Base-by-base conservation (phyloP, 345 rosid genomes). In the Kandelia obovata region DNA sequence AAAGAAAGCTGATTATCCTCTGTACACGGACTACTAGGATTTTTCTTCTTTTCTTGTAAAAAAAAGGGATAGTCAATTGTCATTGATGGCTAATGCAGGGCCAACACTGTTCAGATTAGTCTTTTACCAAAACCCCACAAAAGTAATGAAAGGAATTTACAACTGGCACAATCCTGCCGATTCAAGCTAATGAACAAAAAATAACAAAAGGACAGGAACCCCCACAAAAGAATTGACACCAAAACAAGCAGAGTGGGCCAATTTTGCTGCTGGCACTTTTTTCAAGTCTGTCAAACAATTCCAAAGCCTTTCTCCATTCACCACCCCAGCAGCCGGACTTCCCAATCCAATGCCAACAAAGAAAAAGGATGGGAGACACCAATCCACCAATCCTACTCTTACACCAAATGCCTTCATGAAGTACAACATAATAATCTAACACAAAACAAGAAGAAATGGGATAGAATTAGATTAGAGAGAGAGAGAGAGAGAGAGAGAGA, bases 131-230 rank as follows among this genome's bases (percentile, higher is more conserved):
- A 39, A 39, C 47, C 47, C 47, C 21, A 10, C 47, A 10, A 39
- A 39, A 10, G 47, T 9, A 47, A 47, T 5, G 19, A 26, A 26
- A 51, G 6, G 51, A 8, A 28, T 49, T 19, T 4, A n/a, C 58
- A 51, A n/a, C 68, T 30, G 68, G 58, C 68, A 65, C 21, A 7
- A 51, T 28, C 58, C 68, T 28, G 34, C 39, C 58, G 10, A 30
- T 51, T 65, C 58, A 65, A 65, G 53, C 43, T 43, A 28, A 7
- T 7, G 19, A 28, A 21, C 26, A 30, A 27, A 32, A 7, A 28
- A 21, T 15, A 19, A 19, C 21, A 7, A 32, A 34, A 21, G 64
- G 11, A 30, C 11, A 32, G 0, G 4, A 60, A 31, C 19, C 21
- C 19, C n/a, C n/a, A 32, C 9, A 19, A 31, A 49, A 32, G 19